phyloP scores from a whole-genome alignment of 2,329 filamentous ascomycete species.

The Zymoseptoria tritici region DNA sequence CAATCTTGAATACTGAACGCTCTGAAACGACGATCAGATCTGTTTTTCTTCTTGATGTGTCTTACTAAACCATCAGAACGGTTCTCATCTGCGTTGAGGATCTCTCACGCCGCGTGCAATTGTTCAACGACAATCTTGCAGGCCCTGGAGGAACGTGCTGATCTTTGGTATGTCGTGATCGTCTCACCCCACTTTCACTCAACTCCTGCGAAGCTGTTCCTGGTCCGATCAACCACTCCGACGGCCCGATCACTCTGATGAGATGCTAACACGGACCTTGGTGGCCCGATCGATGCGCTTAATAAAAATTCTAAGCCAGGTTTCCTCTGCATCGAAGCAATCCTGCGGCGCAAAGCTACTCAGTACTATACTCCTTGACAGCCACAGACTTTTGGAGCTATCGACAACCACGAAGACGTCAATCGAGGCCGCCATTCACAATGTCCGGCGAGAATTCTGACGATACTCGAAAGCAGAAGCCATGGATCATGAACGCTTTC shows the following conservation, averaged over 20 bases:
- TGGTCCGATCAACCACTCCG: neutral
- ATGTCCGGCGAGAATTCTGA: neutral
- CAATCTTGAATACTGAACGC: too few relatives aligned
- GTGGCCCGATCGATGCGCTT: neutral
- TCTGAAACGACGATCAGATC: too few relatives aligned
- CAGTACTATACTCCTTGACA: neutral
- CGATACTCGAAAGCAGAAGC: constrained; percentile 19
- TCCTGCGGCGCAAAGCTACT: neutral
- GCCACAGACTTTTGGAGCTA: neutral
- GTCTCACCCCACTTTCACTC: neutral
- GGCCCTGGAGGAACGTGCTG: neutral
- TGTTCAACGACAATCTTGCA: neutral
- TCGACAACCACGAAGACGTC: neutral
- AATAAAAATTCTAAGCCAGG: neutral
- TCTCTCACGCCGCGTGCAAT: neutral
- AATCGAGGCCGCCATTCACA: neutral
- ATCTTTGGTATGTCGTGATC: constrained; percentile 1
- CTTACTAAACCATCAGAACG: neutral
- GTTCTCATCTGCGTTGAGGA: neutral
- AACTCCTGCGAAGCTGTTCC: neutral
- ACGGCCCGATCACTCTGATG: neutral
- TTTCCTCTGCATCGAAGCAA: neutral
- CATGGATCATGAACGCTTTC: constrained; percentile 43
- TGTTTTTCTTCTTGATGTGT: too few relatives aligned
- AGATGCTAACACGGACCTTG: neutral